Evolutionary conservation across 164 flowering plant species (phyloP).

Genomic region (Vitis riparia): DNA sequence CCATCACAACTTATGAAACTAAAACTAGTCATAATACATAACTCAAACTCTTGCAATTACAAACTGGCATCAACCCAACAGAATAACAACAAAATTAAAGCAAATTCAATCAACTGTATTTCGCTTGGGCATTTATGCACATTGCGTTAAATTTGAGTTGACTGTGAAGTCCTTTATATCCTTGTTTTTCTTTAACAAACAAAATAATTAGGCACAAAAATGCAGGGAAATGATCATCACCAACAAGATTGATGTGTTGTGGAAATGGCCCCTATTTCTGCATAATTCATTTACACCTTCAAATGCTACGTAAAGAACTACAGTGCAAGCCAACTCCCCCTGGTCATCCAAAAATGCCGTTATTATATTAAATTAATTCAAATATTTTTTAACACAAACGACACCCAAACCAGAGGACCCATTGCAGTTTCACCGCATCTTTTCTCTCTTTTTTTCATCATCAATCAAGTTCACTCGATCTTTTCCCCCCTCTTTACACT

Average conservation of each 20-base stretch:
- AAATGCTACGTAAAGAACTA: neutral
- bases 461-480: too few relatives aligned
- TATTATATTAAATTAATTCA: neutral
- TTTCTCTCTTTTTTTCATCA: too few relatives aligned
- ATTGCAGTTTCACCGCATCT: neutral
- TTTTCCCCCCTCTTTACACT: too few relatives aligned
- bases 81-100: neutral
- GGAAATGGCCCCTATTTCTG: too few relatives aligned
- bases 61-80: neutral
- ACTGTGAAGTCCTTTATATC: too few relatives aligned
- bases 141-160: neutral
- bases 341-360: neutral
- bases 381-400: neutral
- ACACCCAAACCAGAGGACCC: neutral
- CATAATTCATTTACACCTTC: too few relatives aligned
- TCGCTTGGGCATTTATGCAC: neutral
- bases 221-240: too few relatives aligned
- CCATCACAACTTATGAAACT: conserved; percentile 2
- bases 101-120: neutral
- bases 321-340: neutral
- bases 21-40: neutral
- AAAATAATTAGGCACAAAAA: too few relatives aligned
- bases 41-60: neutral
- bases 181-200: too few relatives aligned
- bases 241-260: too few relatives aligned